Base-by-base conservation (phyloP, 495 filamentous ascomycete genomes). In the Xylaria grammica region DNA sequence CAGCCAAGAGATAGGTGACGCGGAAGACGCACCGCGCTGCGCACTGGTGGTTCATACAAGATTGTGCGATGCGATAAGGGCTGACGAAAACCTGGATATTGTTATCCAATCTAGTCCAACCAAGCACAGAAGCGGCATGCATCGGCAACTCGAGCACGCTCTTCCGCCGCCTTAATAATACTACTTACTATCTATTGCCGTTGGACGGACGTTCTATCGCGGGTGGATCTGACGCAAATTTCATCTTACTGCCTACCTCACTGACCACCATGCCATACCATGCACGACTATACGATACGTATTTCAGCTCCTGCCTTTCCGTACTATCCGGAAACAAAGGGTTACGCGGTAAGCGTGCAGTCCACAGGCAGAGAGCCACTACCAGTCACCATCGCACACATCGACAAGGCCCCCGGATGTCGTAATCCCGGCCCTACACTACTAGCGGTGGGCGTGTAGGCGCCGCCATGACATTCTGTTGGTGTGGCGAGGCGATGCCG, bases 341-440 rank as follows among this genome's bases (percentile, higher is more conserved):
- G 34, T 36, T n/a, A 32, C 13, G 27, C 49, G 49, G 60, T 48
- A 53, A 27, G 38, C 48, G 20, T 55, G 60, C 24, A 52, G 17
- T 40, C 32, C 42, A 61, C 59, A 29, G 42, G 38, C n/a, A 34
- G 27, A 48, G 8, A 27, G 5, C 36, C 40, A 15, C 60, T 63
- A 50, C 60, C 60, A 63, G 60, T 63, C 51, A 63, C 50, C 60
- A 63, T 38, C 32, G 50, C 60, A 53, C 60, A 55, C 60, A 63
- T 63, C 36, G 60, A 63, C 59, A 42, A 20, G 34, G 7, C 24
- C 22, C 46, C 59, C 59, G 30, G 32, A 52, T 45, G 50, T 53
- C 49, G 49, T 46, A 46, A 38, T n/a, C 51, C 48, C 50, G 30
- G 50, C 42, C 56, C 56, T 48, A 27, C 24, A 42, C 40, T 42